phyloP scores from a whole-genome alignment of 306 rosid species.

The Herpetospermum pedunculosum region DNA sequence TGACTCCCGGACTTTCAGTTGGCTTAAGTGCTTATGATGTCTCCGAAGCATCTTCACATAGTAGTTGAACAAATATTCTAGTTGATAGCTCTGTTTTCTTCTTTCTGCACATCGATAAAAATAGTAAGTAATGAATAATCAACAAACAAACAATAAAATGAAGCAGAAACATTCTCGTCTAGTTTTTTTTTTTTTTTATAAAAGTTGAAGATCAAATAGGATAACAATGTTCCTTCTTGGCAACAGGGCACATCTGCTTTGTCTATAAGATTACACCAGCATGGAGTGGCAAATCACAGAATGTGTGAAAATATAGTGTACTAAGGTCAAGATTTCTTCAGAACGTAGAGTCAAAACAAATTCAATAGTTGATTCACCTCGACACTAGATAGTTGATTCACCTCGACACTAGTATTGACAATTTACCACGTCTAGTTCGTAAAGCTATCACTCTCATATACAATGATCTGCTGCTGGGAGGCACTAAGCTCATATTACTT shows the following conservation, averaged over 20 bases:
- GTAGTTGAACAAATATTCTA: constrained; percentile 67
- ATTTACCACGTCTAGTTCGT: not conserved
- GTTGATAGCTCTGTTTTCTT: constrained; percentile 61
- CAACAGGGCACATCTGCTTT: not conserved
- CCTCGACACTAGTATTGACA: not conserved
- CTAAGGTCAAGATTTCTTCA: not conserved
- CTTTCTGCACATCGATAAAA: constrained; percentile 53
- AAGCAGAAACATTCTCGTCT: not conserved
- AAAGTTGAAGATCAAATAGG: not conserved
- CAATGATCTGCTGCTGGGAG: not conserved
- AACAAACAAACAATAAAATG: constrained; percentile 1
- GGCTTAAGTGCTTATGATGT: constrained; percentile 40
- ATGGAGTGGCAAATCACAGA: not conserved
- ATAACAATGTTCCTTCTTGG: not conserved
- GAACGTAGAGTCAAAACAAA: not conserved
- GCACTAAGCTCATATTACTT: not conserved
- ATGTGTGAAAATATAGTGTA: not conserved
- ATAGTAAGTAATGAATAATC: constrained; percentile 14
- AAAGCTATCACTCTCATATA: not conserved
- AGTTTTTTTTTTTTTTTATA: not conserved
- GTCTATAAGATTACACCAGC: not conserved
- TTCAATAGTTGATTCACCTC: not conserved
- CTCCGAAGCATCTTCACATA: constrained; percentile 66
- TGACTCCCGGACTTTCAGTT: constrained; percentile 64
- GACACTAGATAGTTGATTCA: not conserved